A percentile compares a stretch with the other conserved stretches of the same genome.
Evolutionary conservation across 768 basidiomycete species (phyloP).

Genomic region (Macrolepiota albuminosa): DNA sequence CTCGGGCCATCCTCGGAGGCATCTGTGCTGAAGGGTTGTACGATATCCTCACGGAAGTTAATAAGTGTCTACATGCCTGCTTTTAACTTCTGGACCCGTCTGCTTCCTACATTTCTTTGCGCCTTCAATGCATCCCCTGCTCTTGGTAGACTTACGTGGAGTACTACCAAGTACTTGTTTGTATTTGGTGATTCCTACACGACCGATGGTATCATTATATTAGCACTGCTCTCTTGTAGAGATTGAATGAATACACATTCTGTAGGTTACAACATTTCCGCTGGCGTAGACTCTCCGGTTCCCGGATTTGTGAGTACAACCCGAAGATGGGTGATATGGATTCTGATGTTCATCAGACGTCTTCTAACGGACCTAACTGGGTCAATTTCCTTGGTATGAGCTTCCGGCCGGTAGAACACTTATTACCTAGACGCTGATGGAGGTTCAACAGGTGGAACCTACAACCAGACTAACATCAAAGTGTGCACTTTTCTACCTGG

Average conservation of each 20-base stretch:
- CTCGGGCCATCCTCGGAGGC: conserved; percentile 7
- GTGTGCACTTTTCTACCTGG: conserved; percentile 21
- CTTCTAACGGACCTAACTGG: conserved; percentile 64
- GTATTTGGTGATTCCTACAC: conserved; percentile 65
- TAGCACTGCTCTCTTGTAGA: neutral
- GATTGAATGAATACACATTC: neutral
- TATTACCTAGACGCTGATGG: neutral
- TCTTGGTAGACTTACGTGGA: conserved; percentile 41
- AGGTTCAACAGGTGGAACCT: conserved; percentile 36
- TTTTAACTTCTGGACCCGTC: neutral
- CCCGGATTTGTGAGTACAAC: conserved; percentile 43
- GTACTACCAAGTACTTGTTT: conserved; percentile 49
- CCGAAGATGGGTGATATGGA: neutral
- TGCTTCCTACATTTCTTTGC: conserved; percentile 3
- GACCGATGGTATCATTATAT: conserved; percentile 29
- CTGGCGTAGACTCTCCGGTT: conserved; percentile 45
- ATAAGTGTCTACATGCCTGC: neutral
- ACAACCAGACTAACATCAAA: conserved; percentile 51
- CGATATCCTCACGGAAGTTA: neutral
- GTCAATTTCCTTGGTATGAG: conserved; percentile 44
- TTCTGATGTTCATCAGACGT: conserved; percentile 31
- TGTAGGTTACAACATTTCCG: conserved; percentile 53
- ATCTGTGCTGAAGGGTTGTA: neutral
- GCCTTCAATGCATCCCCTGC: conserved; percentile 2
- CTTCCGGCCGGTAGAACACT: neutral